Evolutionary conservation across 768 basidiomycete species (phyloP), one percentile per base, ranked within the genome.

Genomic region (Chalciporus pseudorubinellus): DNA sequence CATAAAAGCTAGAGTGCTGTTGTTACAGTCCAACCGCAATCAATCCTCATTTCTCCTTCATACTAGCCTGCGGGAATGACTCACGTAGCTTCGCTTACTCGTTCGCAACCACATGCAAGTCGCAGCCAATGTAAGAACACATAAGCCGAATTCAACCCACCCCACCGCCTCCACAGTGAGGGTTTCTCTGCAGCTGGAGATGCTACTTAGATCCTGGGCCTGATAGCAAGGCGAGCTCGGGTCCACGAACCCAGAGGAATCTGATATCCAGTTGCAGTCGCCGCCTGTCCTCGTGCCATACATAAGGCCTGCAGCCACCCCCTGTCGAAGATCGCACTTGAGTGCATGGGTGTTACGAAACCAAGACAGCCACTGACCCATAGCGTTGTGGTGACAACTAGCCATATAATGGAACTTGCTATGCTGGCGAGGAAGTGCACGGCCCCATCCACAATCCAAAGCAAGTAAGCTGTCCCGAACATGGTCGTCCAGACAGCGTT

Each of bases 331-430:
- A 39, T 16, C n/a, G 28, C 16, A 47, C 26, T 59, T 24, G 51
- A 45, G 43, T 43, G 39, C 18, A 34, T 16, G 5, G 12, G 24
- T 33, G 24, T 21, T 10, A 18, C 28, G 28, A 36, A 28, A 34
- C 41, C 18, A 9, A 44, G 13, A 44, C 18, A 39, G 29, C 21
- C 24, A 68, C 79, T 53, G 55, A 84, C 89, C 89, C 89, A 91
- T 59, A 90, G 63, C 6, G 78, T 64, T 6, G 78, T 72, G 3
- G 88, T 87, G 33, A 84, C 62, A 22, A 81, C 65, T 26, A 91
- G 72, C 89, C 89, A 92, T 48, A 84, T 64, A 18, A 89, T 77
- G 16, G 89, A 91, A 56, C 86, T 87, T 20, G 89, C 86, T 39
- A 91, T 74, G 64, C 81, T 84, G n/a, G 87, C 88, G 19, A 91